Conservation (phyloP, 345 rosid genomes). For the Sisymbrium altissimum region DNA sequence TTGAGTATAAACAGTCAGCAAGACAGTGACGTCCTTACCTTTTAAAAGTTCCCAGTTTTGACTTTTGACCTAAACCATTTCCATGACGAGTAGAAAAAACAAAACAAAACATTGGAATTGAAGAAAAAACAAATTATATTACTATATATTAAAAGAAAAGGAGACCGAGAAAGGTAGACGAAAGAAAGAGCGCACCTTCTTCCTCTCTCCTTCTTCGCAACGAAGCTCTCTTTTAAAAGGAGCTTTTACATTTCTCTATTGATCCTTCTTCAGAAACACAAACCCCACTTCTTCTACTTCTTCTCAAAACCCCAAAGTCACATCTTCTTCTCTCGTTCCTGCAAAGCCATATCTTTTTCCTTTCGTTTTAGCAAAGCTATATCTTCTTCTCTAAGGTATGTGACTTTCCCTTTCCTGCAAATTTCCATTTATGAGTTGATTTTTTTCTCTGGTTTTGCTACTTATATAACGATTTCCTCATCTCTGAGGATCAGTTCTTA, state of each 20-base stretch:
- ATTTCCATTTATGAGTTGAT: background rate
- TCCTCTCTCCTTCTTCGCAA: constrained; percentile 59
- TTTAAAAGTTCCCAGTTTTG: constrained; percentile 30
- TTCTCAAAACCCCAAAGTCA: constrained; percentile 5
- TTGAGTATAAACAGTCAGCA: constrained; percentile 27
- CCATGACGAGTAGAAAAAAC: background rate
- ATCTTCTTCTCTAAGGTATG: constrained; percentile 27
- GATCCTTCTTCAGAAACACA: constrained; percentile 11
- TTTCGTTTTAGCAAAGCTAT: background rate
- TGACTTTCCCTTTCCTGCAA: background rate
- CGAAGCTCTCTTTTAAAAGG: constrained; percentile 34
- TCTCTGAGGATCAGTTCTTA: background rate
- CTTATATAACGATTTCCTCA: background rate
- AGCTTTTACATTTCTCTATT: constrained; percentile 10
- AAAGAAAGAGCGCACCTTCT: constrained; percentile 69
- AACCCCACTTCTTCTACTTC: background rate
- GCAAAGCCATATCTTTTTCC: constrained; percentile 14
- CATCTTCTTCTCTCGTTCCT: background rate
- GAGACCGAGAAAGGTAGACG: constrained; percentile 26
- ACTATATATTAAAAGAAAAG: background rate
- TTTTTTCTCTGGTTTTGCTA: constrained; percentile 15
- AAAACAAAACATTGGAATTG: background rate
- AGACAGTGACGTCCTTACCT: constrained; percentile 32
- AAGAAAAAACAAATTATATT: background rate
- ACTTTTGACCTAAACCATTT: constrained; percentile 37